Base-by-base conservation (phyloP, 1,139 yeast species). In the Candida sanyaensis region DNA sequence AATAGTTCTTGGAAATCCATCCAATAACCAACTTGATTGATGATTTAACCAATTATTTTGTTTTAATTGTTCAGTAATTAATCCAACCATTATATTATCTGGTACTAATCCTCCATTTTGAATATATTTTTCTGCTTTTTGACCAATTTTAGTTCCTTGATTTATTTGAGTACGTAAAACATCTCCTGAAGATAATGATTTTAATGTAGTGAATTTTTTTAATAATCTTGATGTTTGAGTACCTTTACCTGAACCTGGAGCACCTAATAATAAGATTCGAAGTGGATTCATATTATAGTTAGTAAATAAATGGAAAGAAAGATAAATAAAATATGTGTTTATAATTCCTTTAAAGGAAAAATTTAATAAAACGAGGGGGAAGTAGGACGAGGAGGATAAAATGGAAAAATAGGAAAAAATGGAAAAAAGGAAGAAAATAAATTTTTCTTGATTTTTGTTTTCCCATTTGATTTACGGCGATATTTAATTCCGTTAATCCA, bases 221-320 rank as follows among this genome's bases (percentile, higher is more conserved):
- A 86, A 65, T 10, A 92, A 71, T 49, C 84, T 75, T 1, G 85
- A 68, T 0, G 96, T 86, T 56, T 87, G 89, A 0, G 98, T 92
- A 1, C 97, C 97, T 62, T 92, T 92, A 1, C 97, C 97, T 1
- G 96, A 79, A 0, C 97, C 98, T 0, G 97, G 98, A 0, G 97
- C 96, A 5, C 97, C 97, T 44, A 91, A 69, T 8, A 91, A 72
- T 32, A 91, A 72, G 39, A 90, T 67, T 55, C 97, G 70, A 36
- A 88, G 62, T 1, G 96, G 88, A 43, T 50, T 55, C 44, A 41
- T 40, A n/a, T 17, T 8, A 30, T 30, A 26, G 13, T 11, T 9
- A 11, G 12, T 11, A 11, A 23, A 32, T 13, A 36, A 26, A 21
- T 30, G 23, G 11, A 21, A 7, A 17, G n/a, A 31, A n/a, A 12